Percentiles rank a stretch among this genome's conserved stretches.
phyloP scores from a whole-genome alignment of 805 yeast species.

The Barnettozyma siamensis region DNA sequence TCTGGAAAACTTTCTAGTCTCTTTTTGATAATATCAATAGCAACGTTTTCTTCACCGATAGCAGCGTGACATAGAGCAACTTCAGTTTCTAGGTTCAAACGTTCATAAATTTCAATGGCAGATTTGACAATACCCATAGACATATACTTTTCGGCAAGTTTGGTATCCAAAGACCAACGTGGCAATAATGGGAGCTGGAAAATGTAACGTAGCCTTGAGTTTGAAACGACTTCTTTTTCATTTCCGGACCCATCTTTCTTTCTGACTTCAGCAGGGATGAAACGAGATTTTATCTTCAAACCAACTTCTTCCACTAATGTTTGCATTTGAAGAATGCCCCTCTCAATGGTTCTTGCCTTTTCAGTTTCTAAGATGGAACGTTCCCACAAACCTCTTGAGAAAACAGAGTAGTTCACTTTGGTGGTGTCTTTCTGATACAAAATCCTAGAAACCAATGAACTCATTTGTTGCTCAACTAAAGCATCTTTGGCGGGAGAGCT shows the following conservation, averaged over 20 bases:
- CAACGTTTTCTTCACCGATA: slow-evolving; percentile 65
- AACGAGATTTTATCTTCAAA: slow-evolving; percentile 51
- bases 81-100: slow-evolving; percentile 71
- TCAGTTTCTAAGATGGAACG: slow-evolving; percentile 78
- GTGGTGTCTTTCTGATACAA: slow-evolving; percentile 42
- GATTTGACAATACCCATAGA: slow-evolving; percentile 78
- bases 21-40: slow-evolving; percentile 49
- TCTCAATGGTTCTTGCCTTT: slow-evolving; percentile 80
- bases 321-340: slow-evolving; percentile 92
- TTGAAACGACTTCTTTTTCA: slow-evolving; percentile 19
- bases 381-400: slow-evolving; percentile 82
- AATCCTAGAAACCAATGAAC: slow-evolving; percentile 69
- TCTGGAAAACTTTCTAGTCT: slow-evolving; percentile 54
- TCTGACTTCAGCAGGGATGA: slow-evolving; percentile 36
- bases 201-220: slow-evolving; percentile 59
- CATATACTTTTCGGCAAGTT: slow-evolving; percentile 80
- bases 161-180: slow-evolving; percentile 77
- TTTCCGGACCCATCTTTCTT: slow-evolving; percentile 19
- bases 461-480: slow-evolving; percentile 75
- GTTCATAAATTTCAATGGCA: slow-evolving; percentile 83
- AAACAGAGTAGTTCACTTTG: slow-evolving; percentile 65
- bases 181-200: slow-evolving; percentile 76
- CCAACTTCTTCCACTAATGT: slow-evolving; percentile 87
- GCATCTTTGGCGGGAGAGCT: slow-evolving; percentile 68
- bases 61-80: slow-evolving; percentile 90